phyloP scores from a whole-genome alignment of 2,329 filamentous ascomycete species.

The Talaromyces amestolkiae region DNA sequence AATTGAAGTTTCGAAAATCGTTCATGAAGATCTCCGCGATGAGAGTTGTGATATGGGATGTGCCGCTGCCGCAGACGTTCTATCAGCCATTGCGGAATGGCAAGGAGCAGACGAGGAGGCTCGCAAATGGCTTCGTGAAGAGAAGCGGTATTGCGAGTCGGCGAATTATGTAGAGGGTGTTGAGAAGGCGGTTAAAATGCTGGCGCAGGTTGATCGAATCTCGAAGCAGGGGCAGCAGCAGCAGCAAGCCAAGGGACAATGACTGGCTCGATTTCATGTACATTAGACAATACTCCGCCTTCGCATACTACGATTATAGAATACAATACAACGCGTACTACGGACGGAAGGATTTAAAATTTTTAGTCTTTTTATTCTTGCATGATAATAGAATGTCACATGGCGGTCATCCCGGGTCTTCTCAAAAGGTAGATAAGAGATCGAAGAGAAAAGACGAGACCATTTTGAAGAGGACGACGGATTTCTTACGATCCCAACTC shows the following conservation, averaged over 20 bases:
- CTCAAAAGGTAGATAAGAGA: conserved; percentile 19
- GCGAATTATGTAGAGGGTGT: conserved; percentile 41
- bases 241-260: not conserved
- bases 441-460: conserved; percentile 12
- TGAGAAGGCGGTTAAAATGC: conserved; percentile 25
- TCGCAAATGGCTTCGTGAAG: conserved; percentile 65
- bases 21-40: conserved; percentile 55
- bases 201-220: not conserved
- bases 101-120: conserved; percentile 65
- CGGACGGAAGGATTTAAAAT: conserved; percentile 23
- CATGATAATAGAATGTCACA: conserved; percentile 42
- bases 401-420: conserved; percentile 31
- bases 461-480: not conserved
- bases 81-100: conserved; percentile 80
- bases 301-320: not conserved
- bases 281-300: not conserved
- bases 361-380: conserved; percentile 33
- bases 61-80: conserved; percentile 70
- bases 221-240: not conserved
- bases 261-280: not conserved
- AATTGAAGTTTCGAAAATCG: conserved; percentile 16
- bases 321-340: not conserved
- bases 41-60: conserved; percentile 82
- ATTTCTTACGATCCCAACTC: conserved; percentile 1
- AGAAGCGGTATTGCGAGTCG: conserved; percentile 56